Evolutionary conservation across 768 basidiomycete species (phyloP), one percentile per base, ranked within the genome.

Genomic region (Cystofilobasidium bisporidii): DNA sequence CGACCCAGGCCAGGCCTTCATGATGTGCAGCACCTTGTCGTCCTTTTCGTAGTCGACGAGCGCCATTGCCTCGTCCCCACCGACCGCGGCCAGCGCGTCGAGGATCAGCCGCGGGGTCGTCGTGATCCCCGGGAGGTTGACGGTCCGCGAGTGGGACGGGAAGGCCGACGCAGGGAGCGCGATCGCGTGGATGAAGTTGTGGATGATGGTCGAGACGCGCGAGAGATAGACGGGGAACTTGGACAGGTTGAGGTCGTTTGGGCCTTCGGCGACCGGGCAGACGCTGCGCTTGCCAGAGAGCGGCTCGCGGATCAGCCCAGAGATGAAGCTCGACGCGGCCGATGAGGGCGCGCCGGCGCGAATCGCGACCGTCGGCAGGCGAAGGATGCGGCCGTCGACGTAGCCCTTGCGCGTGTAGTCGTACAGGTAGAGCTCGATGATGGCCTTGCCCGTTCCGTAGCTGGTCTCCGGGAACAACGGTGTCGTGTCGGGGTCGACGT

Each of bases 101-200:
- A 86, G 75, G 74, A 83, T 83, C 55, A 83, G 81, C 41, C 81
- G 79, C 0, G 84, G 80, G 3, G 81, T 83, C 14, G 82, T 78
- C 4, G 82, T 83, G 74, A 85, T 83, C 0, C 85, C 85, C 1
- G 85, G 85, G 2, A 84, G 74, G 70, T 82, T 84, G 41, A 85
- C 80, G 10, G 82, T 82, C 62, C 84, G 80, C 0, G 80, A 81
- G 74, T 83, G 81, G 2, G 74, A 32, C 70, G 72, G 72, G 67
- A 84, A 82, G 12, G 72, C 75, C 12, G 74, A 74, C 3, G 81
- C 79, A 20, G 80, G 79, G 64, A 86, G 71, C 61, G 79, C 77
- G 71, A 80, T 79, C 8, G 82, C 82, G 65, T 77, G 76, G 41
- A 83, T 74, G 64, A 86, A 78, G 73, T 86, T 86, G 59, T 77